Base-by-base conservation (phyloP, 176 grass and related monocot genomes). In the Dactylis glomerata region DNA sequence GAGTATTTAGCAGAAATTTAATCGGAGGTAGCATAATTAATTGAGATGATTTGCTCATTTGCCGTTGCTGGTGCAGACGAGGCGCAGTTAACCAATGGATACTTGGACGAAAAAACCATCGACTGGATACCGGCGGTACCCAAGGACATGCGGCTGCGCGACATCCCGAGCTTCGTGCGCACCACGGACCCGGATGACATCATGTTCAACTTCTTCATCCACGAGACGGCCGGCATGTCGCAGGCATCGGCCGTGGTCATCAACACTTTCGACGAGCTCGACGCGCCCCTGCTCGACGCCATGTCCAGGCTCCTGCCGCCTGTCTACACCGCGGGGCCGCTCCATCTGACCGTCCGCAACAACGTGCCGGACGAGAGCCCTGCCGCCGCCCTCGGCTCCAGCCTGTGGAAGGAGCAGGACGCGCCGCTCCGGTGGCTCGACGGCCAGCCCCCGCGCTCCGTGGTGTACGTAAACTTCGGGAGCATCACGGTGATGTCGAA, bases 261-360 rank as follows among this genome's bases (percentile, higher is more conserved):
- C 82, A 89, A 89, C 87, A 85, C 82, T 61, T 81, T 89, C 82
- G 87, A 89, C 19, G 82, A 81, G 77, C 31, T 89, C 16, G 87
- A 89, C n/a, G 69, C 47, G 10, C n/a, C 69, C 26, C 68, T 76
- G 28, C 61, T 89, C 0, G 36, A 0, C 6, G 59, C 49, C 30
- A 89, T 89, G 68, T 24, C 64, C 0, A 8, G n/a, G 16, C 82
- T 85, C 28, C 28, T 85, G 0, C 82, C 47, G 13, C 66, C 56
- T 15, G 1, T 89, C 49, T 85, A 81, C 77, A 81, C 87, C 1
- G 82, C 68, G 3, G 87, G 87, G 8, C 87, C 87, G 47, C 87
- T 89, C 49, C 82, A 24, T 0, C 82, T 85, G 14, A 50, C 82
- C 6, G 87, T 47, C 58, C 77, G 68, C n/a, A 69, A 69, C 70